Conservation (phyloP, 257 asterid species). For the Ehretia macrophylla region DNA sequence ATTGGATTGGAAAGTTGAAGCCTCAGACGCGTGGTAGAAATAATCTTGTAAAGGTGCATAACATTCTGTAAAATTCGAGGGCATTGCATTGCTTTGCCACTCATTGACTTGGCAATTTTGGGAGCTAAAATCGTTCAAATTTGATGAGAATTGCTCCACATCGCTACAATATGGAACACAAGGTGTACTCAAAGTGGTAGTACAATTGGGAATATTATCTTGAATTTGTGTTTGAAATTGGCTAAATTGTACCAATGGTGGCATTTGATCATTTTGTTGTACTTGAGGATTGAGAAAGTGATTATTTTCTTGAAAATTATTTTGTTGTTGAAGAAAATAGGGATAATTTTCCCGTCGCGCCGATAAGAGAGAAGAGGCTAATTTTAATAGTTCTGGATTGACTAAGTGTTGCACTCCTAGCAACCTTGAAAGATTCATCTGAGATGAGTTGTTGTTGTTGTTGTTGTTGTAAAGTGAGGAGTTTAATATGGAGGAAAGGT, state of each 20-base stretch:
- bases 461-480: slow-evolving; percentile 17
- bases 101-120: slow-evolving; percentile 24
- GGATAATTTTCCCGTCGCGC: slow-evolving; percentile 36
- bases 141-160: slow-evolving; percentile 23
- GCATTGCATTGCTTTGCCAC: slow-evolving; percentile 34
- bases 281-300: slow-evolving; percentile 12
- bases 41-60: slow-evolving; percentile 28
- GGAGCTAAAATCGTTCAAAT: slow-evolving; percentile 22
- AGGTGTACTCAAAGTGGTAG: slow-evolving; percentile 6
- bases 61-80: slow-evolving; percentile 21
- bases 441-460: too few species aligned
- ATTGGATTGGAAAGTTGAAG: slow-evolving; percentile 48
- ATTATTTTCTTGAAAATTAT: slow-evolving; percentile 9
- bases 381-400: slow-evolving; percentile 46
- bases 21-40: slow-evolving; percentile 42
- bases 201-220: slow-evolving; percentile 16
- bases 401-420: slow-evolving; percentile 44
- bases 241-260: slow-evolving; percentile 23
- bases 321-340: slow-evolving; percentile 8
- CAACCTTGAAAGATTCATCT: slow-evolving; percentile 47
- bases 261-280: slow-evolving; percentile 21
- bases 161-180: slow-evolving; percentile 15
- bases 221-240: slow-evolving; percentile 36
- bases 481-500: slow-evolving; percentile 53
- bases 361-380: slow-evolving; percentile 48